phyloP scores from a whole-genome alignment of 345 rosid species.

The Lumnitzera littorea region DNA sequence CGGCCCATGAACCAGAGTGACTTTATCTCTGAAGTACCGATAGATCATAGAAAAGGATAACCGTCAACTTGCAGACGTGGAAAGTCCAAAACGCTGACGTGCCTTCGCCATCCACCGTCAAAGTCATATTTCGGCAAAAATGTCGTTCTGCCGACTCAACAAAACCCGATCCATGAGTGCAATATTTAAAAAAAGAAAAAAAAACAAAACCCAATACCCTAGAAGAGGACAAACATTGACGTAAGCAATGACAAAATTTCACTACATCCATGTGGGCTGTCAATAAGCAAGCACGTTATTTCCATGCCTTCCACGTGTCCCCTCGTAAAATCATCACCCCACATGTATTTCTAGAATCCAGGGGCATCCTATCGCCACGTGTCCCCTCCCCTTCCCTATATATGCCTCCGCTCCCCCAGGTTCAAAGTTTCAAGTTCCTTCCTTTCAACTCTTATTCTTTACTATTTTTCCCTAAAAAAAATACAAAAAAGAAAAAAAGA shows the following conservation, averaged over 20 bases:
- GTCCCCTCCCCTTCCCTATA: conserved; percentile 33
- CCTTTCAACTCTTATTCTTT: conserved; percentile 19
- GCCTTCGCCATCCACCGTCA: too few relatives aligned
- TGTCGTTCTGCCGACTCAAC: too few relatives aligned
- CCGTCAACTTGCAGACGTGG: too few relatives aligned
- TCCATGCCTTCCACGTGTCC: conserved; percentile 50
- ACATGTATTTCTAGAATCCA: conserved; percentile 37
- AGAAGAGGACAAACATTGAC: conserved; percentile 50
- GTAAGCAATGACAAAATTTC: conserved; percentile 88
- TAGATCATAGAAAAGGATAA: too few relatives aligned
- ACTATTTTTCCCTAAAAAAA: neutral
- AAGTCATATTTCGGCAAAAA: too few relatives aligned
- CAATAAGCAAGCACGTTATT: conserved; percentile 34
- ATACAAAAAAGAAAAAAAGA: neutral
- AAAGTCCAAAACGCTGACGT: too few relatives aligned
- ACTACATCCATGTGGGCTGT: conserved; percentile 18
- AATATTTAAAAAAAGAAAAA: too few relatives aligned
- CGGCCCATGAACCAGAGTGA: too few relatives aligned
- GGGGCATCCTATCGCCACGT: conserved; percentile 25
- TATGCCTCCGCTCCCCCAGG: conserved; percentile 26
- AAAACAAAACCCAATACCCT: conserved; percentile 8
- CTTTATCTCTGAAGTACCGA: too few relatives aligned
- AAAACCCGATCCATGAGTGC: too few relatives aligned
- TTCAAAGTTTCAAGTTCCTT: conserved; percentile 62
- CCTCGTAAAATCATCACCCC: conserved; percentile 19